Evolutionary conservation across 129 eudicot species (phyloP), one percentile per base, ranked within the genome.

Genomic region (Tagetes erecta): DNA sequence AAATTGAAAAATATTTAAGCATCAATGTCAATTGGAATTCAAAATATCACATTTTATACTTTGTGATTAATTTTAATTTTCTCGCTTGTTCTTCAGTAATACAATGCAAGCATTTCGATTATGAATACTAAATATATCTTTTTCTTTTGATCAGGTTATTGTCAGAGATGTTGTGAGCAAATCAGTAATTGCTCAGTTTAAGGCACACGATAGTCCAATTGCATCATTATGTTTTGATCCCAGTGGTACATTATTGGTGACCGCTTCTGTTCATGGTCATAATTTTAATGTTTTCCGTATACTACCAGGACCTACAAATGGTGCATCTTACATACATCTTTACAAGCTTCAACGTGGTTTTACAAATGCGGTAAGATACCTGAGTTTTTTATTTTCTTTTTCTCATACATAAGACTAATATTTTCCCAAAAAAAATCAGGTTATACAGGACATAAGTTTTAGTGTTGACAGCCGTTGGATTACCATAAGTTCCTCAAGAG

Each of bases 251-350:
- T 86, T 93, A 4, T 82, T 93, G 73, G 98, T 93, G 74, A 90
- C 98, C 0, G 96, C 98, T 74, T 93, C 98, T 30, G 96, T 90
- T 81, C 90, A 87, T 78, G 97, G 98, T 51, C 97, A 93, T 79
- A 93, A 88, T 81, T 90, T 93, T 5, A 93, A 93, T 83, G 91
- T 93, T 41, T 93, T 86, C 56, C 87, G 77, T 40, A 86, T 93
- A 70, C 72, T 84, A 82, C 98, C 98, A 1, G 80, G 78, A 33
- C 53, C 67, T 52, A 87, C 81, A 68, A 71, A 85, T n/a, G 78
- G 81, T 49, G 53, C 87, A 78, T 80, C 95, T 10, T 83, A 86
- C 63, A 78, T 86, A 35, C 98, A 93, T 64, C 96, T 93, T 76
- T 93, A 90, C 74, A 86, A 84, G 84, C 90, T 93, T 80, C 97